phyloP scores from a whole-genome alignment of 2,329 filamentous ascomycete species.

The Aspergillus sp. region DNA sequence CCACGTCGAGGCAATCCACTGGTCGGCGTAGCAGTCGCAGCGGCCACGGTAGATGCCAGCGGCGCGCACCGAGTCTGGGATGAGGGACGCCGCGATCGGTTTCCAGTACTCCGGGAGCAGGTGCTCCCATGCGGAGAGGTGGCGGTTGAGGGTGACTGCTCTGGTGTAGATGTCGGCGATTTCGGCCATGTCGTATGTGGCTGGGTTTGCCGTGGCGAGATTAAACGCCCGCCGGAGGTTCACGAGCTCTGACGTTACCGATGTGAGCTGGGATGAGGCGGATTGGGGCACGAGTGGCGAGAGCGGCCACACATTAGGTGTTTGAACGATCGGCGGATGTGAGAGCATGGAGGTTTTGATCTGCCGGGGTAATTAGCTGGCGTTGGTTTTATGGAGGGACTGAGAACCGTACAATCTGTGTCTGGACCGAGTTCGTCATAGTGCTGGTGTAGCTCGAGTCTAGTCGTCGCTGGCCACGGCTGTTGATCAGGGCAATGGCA shows the following conservation, averaged over 20 bases:
- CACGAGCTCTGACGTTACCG: slow-evolving; percentile 22
- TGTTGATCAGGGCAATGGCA: slow-evolving; percentile 29
- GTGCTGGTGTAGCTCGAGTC: slow-evolving; percentile 14
- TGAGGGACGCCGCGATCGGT: slow-evolving; percentile 19
- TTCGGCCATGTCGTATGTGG: slow-evolving; percentile 4
- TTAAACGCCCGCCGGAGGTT: slow-evolving; percentile 25
- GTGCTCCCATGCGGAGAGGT: slow-evolving; percentile 23
- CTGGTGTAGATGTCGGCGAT: slow-evolving; percentile 15
- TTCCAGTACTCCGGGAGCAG: slow-evolving; percentile 24
- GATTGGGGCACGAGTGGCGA: slow-evolving; percentile 12
- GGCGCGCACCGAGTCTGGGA: slow-evolving; percentile 25
- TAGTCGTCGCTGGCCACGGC: slow-evolving; percentile 13
- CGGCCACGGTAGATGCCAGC: slow-evolving; percentile 24
- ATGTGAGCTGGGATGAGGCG: slow-evolving; percentile 20
- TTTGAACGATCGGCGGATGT: slow-evolving; percentile 18
- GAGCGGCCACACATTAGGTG: slow-evolving; percentile 24
- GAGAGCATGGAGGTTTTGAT: slow-evolving; percentile 23
- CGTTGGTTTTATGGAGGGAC: background rate
- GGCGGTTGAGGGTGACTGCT: slow-evolving; percentile 21
- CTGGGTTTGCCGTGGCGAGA: slow-evolving; percentile 4
- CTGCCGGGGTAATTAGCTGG: slow-evolving; percentile 9
- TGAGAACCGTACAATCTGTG: slow-evolving; percentile 22
- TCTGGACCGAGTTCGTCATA: slow-evolving; percentile 23
- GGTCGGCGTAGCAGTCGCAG: slow-evolving; percentile 31
- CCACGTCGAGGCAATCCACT: slow-evolving; percentile 30